A percentile compares a stretch with the other conserved stretches of the same genome.
Evolutionary conservation across 495 filamentous ascomycete genomes (phyloP).

Genomic region (Podospora pseudocomata): DNA sequence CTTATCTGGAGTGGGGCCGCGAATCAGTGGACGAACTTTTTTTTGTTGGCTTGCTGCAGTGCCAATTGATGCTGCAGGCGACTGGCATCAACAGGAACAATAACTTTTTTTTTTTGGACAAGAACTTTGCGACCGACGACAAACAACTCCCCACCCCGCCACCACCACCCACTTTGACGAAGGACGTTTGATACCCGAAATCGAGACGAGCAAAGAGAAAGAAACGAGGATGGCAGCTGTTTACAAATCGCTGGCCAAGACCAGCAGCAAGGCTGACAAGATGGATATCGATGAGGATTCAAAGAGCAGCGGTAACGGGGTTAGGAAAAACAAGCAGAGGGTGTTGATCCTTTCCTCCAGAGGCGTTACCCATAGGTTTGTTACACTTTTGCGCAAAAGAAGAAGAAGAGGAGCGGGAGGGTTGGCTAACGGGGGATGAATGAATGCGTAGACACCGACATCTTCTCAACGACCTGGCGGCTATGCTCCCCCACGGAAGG

Average conservation of each 20-base stretch:
- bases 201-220: not conserved
- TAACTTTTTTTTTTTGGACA: not conserved
- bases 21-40: constrained; percentile 7
- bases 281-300: constrained; percentile 8
- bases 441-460: constrained; percentile 69
- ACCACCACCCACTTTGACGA: not conserved
- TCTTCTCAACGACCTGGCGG: constrained; percentile 82
- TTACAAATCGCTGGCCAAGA: constrained; percentile 87
- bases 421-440: not conserved
- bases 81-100: not conserved
- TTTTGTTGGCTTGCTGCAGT: not conserved
- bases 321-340: constrained; percentile 62
- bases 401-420: not conserved
- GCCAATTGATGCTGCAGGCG: not conserved
- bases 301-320: constrained; percentile 39
- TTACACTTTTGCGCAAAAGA: not conserved
- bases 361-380: constrained; percentile 80
- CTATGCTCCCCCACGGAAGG: constrained; percentile 83
- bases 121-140: not conserved
- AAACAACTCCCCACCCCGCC: not conserved
- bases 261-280: constrained; percentile 37
- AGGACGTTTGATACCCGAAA: not conserved
- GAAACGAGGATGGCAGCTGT: constrained; percentile 71
- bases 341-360: constrained; percentile 86
- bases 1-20: constrained; percentile 9